These are phyloP conservation scores for Quillaja saponaria DNA, from an alignment of 306 rosid genomes.

Conservation along the genomic window DNA sequence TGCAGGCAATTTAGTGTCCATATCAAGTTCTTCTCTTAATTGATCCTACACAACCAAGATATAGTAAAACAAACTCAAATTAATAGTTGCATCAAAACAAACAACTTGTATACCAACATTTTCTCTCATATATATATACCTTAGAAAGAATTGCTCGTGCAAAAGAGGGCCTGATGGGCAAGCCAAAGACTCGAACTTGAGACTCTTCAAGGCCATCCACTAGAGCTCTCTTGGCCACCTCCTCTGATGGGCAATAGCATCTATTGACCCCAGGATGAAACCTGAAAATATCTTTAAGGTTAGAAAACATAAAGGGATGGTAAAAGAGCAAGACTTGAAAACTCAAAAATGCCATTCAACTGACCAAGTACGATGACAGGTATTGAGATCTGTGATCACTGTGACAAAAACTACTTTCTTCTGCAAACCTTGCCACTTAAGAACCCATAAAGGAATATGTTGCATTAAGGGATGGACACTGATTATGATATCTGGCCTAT, in stretches of 20 bases:
- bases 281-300: slow-evolving; percentile 50
- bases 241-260: slow-evolving; percentile 88
- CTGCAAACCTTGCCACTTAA: slow-evolving; percentile 97
- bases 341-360: slow-evolving; percentile 18
- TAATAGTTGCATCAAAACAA: slow-evolving; percentile 16
- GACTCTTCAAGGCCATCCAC: slow-evolving; percentile 79
- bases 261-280: slow-evolving; percentile 94
- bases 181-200: slow-evolving; percentile 67
- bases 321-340: neutral
- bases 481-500: slow-evolving; percentile 87
- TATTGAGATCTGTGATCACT: slow-evolving; percentile 82
- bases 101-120: neutral
- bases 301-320: slow-evolving; percentile 18
- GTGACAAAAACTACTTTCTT: slow-evolving; percentile 88
- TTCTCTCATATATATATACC: slow-evolving; percentile 34
- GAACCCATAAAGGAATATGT: slow-evolving; percentile 96
- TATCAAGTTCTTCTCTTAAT: slow-evolving; percentile 76
- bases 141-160: slow-evolving; percentile 82
- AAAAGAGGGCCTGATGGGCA: slow-evolving; percentile 94
- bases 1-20: slow-evolving; percentile 84
- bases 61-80: slow-evolving; percentile 1
- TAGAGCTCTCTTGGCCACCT: slow-evolving; percentile 79
- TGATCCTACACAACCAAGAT: slow-evolving; percentile 52
- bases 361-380: slow-evolving; percentile 97
- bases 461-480: slow-evolving; percentile 99